Percentiles rank a stretch among this genome's conserved stretches.
Conservation (phyloP, 2,329 filamentous ascomycete species). For the Cytospora piceae region DNA sequence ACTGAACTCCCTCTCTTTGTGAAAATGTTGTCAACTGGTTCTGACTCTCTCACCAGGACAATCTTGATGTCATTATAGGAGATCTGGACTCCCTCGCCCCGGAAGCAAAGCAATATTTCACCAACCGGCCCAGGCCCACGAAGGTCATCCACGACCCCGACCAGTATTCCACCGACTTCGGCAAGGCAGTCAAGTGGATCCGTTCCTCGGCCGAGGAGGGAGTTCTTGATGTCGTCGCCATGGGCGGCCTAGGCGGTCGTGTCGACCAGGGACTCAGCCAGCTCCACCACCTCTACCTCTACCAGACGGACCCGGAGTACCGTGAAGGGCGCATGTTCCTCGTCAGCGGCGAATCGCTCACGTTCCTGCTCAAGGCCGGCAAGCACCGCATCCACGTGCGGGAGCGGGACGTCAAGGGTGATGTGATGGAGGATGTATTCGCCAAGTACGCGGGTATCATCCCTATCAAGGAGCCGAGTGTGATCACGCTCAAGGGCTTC, state of each 20-base stretch:
- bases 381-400: slow-evolving; percentile 70
- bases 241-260: slow-evolving; percentile 85
- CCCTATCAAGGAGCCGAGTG: slow-evolving; percentile 76
- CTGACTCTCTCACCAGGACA: slow-evolving; percentile 44
- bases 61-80: slow-evolving; percentile 77
- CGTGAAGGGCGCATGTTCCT: slow-evolving; percentile 69
- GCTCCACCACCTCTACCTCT: slow-evolving; percentile 79
- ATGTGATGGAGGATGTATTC: slow-evolving; percentile 55
- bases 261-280: slow-evolving; percentile 92
- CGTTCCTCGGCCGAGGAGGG: slow-evolving; percentile 38
- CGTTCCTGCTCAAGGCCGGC: slow-evolving; percentile 75
- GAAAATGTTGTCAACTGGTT: not conserved
- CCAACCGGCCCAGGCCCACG: slow-evolving; percentile 50
- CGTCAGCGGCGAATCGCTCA: slow-evolving; percentile 78
- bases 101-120: slow-evolving; percentile 68
- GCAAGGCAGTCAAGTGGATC: slow-evolving; percentile 73
- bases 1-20: slow-evolving; percentile 28
- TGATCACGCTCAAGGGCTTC: slow-evolving; percentile 79
- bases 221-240: slow-evolving; percentile 69
- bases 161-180: slow-evolving; percentile 89
- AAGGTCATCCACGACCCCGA: slow-evolving; percentile 72
- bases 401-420: slow-evolving; percentile 37
- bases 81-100: slow-evolving; percentile 84
- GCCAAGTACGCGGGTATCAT: slow-evolving; percentile 84
- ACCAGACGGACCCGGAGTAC: slow-evolving; percentile 56